phyloP scores from a whole-genome alignment of 2,329 filamentous ascomycete species.

The Apiospora aurea region DNA sequence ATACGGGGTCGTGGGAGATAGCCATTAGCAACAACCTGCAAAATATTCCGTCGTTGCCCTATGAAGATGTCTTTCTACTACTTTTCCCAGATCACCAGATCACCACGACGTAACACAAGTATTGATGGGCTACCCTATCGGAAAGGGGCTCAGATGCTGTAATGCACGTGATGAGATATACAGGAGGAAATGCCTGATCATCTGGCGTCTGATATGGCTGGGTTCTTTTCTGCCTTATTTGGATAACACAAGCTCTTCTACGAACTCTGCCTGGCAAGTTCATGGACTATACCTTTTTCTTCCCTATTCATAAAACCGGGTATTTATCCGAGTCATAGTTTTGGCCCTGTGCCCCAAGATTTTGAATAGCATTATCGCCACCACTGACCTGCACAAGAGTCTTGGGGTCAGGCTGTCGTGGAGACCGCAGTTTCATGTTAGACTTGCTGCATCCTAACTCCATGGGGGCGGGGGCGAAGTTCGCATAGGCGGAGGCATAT shows the following conservation, averaged over 20 bases:
- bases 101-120: too few relatives aligned
- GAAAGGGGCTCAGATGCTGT: neutral
- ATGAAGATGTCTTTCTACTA: neutral
- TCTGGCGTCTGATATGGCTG: neutral
- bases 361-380: neutral
- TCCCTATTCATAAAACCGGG: neutral
- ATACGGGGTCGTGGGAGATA: too few relatives aligned
- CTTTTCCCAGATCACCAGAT: neutral
- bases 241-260: neutral
- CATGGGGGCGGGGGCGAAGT: neutral
- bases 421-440: neutral
- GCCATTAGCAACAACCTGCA: too few relatives aligned
- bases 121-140: neutral
- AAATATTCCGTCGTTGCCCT: neutral
- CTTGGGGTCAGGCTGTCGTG: neutral
- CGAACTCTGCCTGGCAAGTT: neutral
- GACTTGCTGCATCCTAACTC: neutral
- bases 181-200: neutral
- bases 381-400: neutral
- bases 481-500: neutral
- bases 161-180: neutral
- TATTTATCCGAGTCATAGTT: neutral
- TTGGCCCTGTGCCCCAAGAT: neutral
- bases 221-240: neutral
- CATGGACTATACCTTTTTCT: neutral